Evolutionary conservation across 2,329 filamentous ascomycete species (phyloP), one percentile per base, ranked within the genome.

Genomic region (Sarocladium strictum): DNA sequence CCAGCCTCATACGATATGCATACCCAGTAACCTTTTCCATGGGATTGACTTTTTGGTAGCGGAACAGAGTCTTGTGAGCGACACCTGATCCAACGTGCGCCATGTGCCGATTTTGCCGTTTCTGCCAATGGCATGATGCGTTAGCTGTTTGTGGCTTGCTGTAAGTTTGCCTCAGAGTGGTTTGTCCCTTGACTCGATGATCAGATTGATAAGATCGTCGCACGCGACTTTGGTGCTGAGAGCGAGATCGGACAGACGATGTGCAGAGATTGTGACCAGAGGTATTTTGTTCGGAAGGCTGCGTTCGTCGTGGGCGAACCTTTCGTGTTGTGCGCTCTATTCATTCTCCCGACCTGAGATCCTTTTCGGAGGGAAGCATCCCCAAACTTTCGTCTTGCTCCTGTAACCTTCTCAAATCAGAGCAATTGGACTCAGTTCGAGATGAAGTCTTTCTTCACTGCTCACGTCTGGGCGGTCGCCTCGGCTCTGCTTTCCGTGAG

Each of bases 151-250:
- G 26, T 33, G 47, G 27, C 27, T 51, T 33, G 47, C 12, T 21
- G 26, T n/a, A 35, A 23, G 47, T 51, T n/a, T 51, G 47, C 47
- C 47, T 17, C 29, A 29, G 29, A 33, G 47, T 32, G 27, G 47
- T n/a, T n/a, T n/a, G n/a, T 51, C 47, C 47, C 38, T 29, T 51
- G 47, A 51, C 47, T 51, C 47, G 29, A 23, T 17, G 47, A 51
- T 51, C 47, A 51, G 47, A 51, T 51, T 51, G 47, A 51, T 51
- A 51, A 51, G 47, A 51, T 51, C 47, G 27, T 35, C n/a, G 3
- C n/a, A 17, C 3, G 17, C 12, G 23, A 9, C n/a, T n/a, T n/a
- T 9, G n/a, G 29, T 26, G 43, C 3, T 14, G 10, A 27, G 43
- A 47, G 43, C 23, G 43, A 47, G 23, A 11, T 29, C 43, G 23